These are phyloP conservation scores for Mortierella claussenii DNA, from an alignment of 192 early-diverging fungal genomes.

Conservation along the genomic window DNA sequence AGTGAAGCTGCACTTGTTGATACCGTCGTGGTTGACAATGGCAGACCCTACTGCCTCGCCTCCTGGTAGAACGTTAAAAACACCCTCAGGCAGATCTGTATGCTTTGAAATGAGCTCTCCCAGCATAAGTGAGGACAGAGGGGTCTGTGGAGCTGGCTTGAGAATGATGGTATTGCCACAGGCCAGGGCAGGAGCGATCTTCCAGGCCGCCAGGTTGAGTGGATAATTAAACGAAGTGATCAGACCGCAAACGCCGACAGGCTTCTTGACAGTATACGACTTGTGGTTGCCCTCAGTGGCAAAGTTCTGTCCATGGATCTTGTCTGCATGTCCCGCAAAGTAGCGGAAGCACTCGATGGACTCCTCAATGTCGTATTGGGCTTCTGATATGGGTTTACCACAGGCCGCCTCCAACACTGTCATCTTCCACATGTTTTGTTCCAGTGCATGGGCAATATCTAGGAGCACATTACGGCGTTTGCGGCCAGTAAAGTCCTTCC, in stretches of 20 bases:
- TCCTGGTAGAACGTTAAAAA: conserved; percentile 89
- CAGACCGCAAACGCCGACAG: conserved; percentile 77
- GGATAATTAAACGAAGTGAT: conserved; percentile 88
- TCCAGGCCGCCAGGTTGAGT: conserved; percentile 78
- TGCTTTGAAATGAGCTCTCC: conserved; percentile 69
- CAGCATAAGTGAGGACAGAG: conserved; percentile 70
- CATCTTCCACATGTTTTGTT: conserved; percentile 59
- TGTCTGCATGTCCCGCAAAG: conserved; percentile 77
- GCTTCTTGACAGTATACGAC: conserved; percentile 68
- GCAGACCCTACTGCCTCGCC: conserved; percentile 74
- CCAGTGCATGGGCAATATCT: conserved; percentile 67
- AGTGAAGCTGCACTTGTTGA: conserved; percentile 82
- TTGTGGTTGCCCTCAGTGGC: conserved; percentile 58
- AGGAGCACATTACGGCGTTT: conserved; percentile 65
- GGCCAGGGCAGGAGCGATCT: conserved; percentile 83
- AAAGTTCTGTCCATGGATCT: conserved; percentile 66
- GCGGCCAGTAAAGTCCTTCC: conserved; percentile 60
- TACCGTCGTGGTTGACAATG: conserved; percentile 74
- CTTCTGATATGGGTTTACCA: conserved; percentile 75
- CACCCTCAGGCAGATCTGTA: conserved; percentile 82
- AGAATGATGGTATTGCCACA: conserved; percentile 80
- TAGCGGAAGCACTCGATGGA: conserved; percentile 75
- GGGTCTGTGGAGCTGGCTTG: conserved; percentile 83
- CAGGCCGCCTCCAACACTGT: conserved; percentile 80
- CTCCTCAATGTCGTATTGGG: conserved; percentile 71